Evolutionary conservation across 208 protist genomes (phyloP).

Genomic region (Blechomonas ayalai): DNA sequence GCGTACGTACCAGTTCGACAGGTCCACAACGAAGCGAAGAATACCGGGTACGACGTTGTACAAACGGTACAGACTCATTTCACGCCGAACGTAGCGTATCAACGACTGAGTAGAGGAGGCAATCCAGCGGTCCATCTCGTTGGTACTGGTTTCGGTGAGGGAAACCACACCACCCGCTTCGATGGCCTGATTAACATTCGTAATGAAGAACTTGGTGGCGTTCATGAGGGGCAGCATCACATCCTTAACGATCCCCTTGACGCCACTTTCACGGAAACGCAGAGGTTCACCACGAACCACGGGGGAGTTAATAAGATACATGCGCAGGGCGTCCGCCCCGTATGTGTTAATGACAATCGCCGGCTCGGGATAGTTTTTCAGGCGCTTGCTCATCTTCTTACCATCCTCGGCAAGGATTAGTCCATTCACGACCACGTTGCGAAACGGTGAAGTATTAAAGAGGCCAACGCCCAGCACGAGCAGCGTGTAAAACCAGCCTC

Average conservation of each 20-base stretch:
- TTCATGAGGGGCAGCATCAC: slow-evolving; percentile 99
- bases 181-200: slow-evolving; percentile 87
- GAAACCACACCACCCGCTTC: slow-evolving; percentile 34
- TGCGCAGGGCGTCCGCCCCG: slow-evolving; percentile 97
- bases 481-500: slow-evolving; percentile 99
- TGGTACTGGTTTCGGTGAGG: slow-evolving; percentile 65
- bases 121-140: slow-evolving; percentile 99
- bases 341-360: slow-evolving; percentile 91
- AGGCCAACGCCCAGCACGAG: slow-evolving; percentile 98
- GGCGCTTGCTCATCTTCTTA: slow-evolving; percentile 99
- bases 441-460: slow-evolving; percentile 97
- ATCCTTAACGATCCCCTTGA: slow-evolving; percentile 96
- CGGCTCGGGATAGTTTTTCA: slow-evolving; percentile 99
- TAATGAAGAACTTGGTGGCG: slow-evolving; percentile 97
- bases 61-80: slow-evolving; percentile 97
- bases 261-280: slow-evolving; percentile 91
- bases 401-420: slow-evolving; percentile 97
- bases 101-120: slow-evolving; percentile 91
- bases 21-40: slow-evolving; percentile 95
- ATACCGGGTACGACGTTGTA: slow-evolving; percentile 99
- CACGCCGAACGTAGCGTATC: slow-evolving; percentile 91
- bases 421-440: slow-evolving; percentile 99
- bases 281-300: slow-evolving; percentile 98
- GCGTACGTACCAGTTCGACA: slow-evolving; percentile 99
- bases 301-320: slow-evolving; percentile 99